These are phyloP conservation scores for Dactylellina cionopaga DNA, from an alignment of 2,329 filamentous ascomycete genomes.

Conservation along the genomic window DNA sequence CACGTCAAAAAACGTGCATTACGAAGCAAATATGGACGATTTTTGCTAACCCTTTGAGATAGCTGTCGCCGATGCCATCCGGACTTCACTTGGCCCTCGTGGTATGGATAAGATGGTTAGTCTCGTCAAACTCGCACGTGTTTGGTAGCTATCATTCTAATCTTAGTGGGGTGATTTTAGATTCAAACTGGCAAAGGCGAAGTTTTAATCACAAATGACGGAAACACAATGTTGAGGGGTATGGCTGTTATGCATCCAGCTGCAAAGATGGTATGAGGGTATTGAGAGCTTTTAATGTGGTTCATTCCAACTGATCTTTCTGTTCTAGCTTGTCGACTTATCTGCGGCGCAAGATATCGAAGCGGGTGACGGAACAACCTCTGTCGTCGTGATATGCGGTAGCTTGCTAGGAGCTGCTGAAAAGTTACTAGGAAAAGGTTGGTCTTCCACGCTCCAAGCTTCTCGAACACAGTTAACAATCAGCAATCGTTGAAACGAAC, in stretches of 20 bases:
- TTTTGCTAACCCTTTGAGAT: conserved; percentile 32
- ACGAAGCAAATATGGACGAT: not conserved
- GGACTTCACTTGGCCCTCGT: conserved; percentile 85
- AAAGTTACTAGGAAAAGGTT: conserved; percentile 83
- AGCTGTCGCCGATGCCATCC: conserved; percentile 97
- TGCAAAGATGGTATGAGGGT: conserved; percentile 78
- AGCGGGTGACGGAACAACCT: conserved; percentile 97
- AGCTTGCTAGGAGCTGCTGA: conserved; percentile 94
- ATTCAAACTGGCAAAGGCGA: conserved; percentile 96
- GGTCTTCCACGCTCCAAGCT: not conserved
- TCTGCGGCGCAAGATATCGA: conserved; percentile 98
- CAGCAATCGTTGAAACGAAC: not conserved
- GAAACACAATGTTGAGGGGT: conserved; percentile 98
- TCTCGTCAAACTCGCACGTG: not conserved
- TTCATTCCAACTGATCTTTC: not conserved
- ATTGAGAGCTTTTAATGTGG: not conserved
- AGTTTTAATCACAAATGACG: conserved; percentile 99
- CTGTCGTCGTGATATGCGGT: conserved; percentile 96
- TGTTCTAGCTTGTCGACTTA: conserved; percentile 79
- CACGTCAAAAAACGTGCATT: conserved; percentile 7
- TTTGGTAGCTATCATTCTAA: conserved; percentile 9
- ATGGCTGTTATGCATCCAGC: conserved; percentile 99
- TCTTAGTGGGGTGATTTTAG: conserved; percentile 60
- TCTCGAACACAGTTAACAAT: not conserved
- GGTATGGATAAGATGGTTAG: conserved; percentile 96